A percentile compares a stretch with the other conserved stretches of the same genome.
These are phyloP conservation scores for Sambucus nigra DNA, from an alignment of 129 eudicot genomes.

Conservation along the genomic window DNA sequence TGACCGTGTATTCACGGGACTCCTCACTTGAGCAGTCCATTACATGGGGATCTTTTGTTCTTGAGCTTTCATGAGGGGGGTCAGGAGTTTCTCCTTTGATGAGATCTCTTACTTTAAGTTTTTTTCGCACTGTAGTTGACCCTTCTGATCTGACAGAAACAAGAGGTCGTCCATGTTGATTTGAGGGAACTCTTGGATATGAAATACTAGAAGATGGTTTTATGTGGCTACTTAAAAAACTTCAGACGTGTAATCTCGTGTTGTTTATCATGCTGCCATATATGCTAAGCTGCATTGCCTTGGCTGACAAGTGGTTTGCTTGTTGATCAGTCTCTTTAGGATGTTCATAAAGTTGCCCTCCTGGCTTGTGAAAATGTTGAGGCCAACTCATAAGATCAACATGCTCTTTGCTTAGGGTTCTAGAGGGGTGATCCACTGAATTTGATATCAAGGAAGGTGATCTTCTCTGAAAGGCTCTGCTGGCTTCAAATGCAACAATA, in stretches of 20 bases:
- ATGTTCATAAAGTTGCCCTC: constrained; percentile 19
- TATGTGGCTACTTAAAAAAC: constrained; percentile 13
- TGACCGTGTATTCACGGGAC: no score
- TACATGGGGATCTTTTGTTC: constrained; percentile 12
- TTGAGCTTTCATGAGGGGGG: constrained; percentile 10
- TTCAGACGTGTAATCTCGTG: constrained; percentile 4
- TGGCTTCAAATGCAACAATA: constrained; percentile 44
- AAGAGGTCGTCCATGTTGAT: no score
- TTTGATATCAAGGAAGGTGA: constrained; percentile 50
- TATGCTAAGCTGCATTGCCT: constrained; percentile 76
- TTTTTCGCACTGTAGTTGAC: constrained; percentile 36
- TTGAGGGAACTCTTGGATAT: constrained; percentile 49
- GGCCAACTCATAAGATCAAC: no score
- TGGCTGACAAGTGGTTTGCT: constrained; percentile 44
- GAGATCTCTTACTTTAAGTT: no score
- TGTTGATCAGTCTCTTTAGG: constrained; percentile 17
- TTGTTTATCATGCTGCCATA: constrained; percentile 68
- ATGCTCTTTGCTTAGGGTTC: constrained; percentile 39
- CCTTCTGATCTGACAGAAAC: no score
- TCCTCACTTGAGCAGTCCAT: constrained; percentile 67
- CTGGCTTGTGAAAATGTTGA: constrained; percentile 22
- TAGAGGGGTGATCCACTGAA: constrained; percentile 28
- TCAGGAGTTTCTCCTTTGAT: background rate
- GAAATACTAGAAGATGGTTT: constrained; percentile 45
- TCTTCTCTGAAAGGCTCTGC: constrained; percentile 43